Evolutionary conservation across 2,329 filamentous ascomycete genomes (phyloP).

Genomic region (Fusarium sp.): DNA sequence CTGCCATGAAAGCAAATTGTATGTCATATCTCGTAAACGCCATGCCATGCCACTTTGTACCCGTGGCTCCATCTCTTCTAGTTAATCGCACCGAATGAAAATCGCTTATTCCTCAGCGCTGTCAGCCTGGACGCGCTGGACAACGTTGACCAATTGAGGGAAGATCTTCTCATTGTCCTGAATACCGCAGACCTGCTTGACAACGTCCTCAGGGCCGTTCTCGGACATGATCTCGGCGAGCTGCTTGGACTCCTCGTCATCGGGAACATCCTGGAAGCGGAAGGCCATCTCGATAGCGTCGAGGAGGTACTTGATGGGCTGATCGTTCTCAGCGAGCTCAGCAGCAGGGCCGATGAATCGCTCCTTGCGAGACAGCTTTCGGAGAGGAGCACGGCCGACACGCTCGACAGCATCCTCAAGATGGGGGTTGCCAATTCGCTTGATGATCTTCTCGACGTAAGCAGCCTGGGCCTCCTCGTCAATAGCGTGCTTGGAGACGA

Average conservation of each 20-base stretch:
- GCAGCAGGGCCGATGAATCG: conserved; percentile 93
- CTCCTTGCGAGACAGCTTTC: conserved; percentile 94
- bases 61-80: conserved; percentile 24
- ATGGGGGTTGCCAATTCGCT: conserved; percentile 91
- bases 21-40: conserved; percentile 41
- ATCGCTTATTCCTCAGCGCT: conserved; percentile 55
- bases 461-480: conserved; percentile 76
- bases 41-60: conserved; percentile 25
- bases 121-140: conserved; percentile 84
- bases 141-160: conserved; percentile 76
- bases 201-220: conserved; percentile 76
- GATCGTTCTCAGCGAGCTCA: conserved; percentile 83
- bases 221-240: conserved; percentile 86
- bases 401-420: conserved; percentile 93
- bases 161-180: conserved; percentile 81
- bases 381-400: conserved; percentile 91
- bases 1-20: conserved; percentile 28
- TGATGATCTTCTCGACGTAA: conserved; percentile 93
- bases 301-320: conserved; percentile 77
- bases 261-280: conserved; percentile 93
- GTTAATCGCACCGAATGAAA: neutral
- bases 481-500: conserved; percentile 88
- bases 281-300: conserved; percentile 90
- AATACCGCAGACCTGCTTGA: conserved; percentile 83
- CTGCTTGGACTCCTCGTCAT: conserved; percentile 87